Conservation (phyloP, 495 filamentous ascomycete species). For the Sordaria brevicollis region DNA sequence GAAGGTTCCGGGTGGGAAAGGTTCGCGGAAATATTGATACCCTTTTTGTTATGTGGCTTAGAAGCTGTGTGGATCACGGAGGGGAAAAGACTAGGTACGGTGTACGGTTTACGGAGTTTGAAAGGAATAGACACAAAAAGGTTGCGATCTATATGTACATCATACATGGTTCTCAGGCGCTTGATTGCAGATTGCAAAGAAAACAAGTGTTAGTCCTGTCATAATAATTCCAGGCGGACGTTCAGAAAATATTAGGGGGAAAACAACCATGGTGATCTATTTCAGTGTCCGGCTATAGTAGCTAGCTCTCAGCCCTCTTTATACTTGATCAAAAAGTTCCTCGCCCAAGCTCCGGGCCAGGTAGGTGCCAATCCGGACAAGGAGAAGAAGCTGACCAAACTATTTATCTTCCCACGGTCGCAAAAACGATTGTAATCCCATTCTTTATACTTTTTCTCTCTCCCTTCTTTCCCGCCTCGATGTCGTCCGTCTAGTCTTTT, state of each 20-base stretch:
- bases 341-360: neutral
- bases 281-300: neutral
- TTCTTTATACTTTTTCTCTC: neutral
- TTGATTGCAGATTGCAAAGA: too few relatives aligned
- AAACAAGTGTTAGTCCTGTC: too few relatives aligned
- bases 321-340: neutral
- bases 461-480: neutral
- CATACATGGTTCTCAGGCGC: neutral
- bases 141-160: neutral
- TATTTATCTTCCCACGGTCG: neutral
- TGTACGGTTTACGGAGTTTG: neutral
- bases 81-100: neutral
- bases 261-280: neutral
- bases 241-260: neutral
- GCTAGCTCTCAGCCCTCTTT: neutral
- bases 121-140: neutral
- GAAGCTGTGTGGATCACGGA: neutral
- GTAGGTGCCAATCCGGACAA: neutral
- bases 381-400: neutral
- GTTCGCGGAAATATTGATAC: neutral
- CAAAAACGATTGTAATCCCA: neutral
- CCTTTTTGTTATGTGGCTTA: neutral
- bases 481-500: neutral
- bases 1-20: neutral
- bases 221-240: too few relatives aligned